phyloP scores from a whole-genome alignment of 2,329 filamentous ascomycete genomes.

The Aspergillus pseudonomiae region DNA sequence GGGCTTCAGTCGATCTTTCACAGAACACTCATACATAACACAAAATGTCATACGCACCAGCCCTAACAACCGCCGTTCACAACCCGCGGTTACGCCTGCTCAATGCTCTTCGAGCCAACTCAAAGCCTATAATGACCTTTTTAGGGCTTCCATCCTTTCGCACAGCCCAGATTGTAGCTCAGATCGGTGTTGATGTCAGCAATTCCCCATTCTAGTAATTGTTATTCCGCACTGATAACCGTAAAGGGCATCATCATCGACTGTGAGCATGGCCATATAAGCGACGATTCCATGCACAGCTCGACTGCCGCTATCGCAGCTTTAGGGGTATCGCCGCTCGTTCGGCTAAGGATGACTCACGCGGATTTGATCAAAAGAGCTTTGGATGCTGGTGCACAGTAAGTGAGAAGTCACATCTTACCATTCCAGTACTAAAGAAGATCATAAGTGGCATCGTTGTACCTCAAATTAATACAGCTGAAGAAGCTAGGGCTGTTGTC shows the following conservation, averaged over 20 bases:
- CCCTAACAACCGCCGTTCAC: conserved; percentile 8
- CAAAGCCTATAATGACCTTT: conserved; percentile 27
- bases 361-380: conserved; percentile 29
- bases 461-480: conserved; percentile 52
- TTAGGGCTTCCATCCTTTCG: conserved; percentile 24
- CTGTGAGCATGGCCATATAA: conserved; percentile 32
- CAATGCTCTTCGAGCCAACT: conserved; percentile 17
- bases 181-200: conserved; percentile 24
- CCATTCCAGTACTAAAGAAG: background rate
- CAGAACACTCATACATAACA: background rate
- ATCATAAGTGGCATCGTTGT: conserved; percentile 54
- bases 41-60: conserved; percentile 5
- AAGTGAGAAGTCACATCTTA: background rate
- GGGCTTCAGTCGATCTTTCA: background rate
- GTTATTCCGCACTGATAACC: background rate
- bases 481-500: conserved; percentile 39
- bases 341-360: conserved; percentile 26
- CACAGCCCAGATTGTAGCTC: conserved; percentile 23
- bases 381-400: conserved; percentile 30
- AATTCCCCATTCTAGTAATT: background rate
- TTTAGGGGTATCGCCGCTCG: conserved; percentile 27
- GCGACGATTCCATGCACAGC: conserved; percentile 33
- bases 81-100: conserved; percentile 21
- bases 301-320: conserved; percentile 28
- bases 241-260: conserved; percentile 26